Evolutionary conservation across 352 stramenopile species (phyloP), one percentile per base, ranked within the genome.

Genomic region (Phytophthora citricola): DNA sequence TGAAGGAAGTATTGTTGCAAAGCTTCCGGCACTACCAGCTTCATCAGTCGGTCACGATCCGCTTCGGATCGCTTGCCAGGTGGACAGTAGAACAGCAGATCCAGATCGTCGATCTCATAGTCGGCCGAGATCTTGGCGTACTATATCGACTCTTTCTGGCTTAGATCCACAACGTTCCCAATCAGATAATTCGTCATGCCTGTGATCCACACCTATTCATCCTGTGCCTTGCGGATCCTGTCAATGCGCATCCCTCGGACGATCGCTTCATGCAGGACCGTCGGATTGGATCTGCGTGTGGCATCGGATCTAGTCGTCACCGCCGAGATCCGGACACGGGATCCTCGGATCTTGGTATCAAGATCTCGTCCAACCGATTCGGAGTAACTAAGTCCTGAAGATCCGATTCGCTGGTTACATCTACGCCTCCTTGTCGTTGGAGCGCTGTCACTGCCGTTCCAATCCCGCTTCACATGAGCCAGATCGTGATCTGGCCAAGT

Each of bases 21-120:
- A 2, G 55, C 41, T 10, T 49, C 36, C 4, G 55, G 44, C 4
- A 39, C 24, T 1, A 63, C 55, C 1, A 54, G 8, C 12, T n/a
- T 4, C 8, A 27, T 17, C 4, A 56, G 17, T 6, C 5, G 3
- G n/a, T 66, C 49, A 27, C 49, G 32, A 15, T 54, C 36, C 2
- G 20, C 40, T 24, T 51, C 17, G 7, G 31, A 38, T 10, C 31
- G 7, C 11, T 10, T 38, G 7, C 31, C 24, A 14, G 39, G 15
- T 8, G 44, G 55, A 8, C 34, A 55, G 24, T 49, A 56, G 5
- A 55, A 49, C 2, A 52, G 20, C 6, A 66, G 36, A 7, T 11
- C 39, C n/a, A 6, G 32, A 1, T 54, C 27, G n/a, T 58, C 47
- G 12, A 58, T 4, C 20, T 54, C 58, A 5, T 66, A 66, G 10